These are phyloP conservation scores for Rhododendron mucronatum DNA, from an alignment of 148 eudicot species.

Conservation along the genomic window DNA sequence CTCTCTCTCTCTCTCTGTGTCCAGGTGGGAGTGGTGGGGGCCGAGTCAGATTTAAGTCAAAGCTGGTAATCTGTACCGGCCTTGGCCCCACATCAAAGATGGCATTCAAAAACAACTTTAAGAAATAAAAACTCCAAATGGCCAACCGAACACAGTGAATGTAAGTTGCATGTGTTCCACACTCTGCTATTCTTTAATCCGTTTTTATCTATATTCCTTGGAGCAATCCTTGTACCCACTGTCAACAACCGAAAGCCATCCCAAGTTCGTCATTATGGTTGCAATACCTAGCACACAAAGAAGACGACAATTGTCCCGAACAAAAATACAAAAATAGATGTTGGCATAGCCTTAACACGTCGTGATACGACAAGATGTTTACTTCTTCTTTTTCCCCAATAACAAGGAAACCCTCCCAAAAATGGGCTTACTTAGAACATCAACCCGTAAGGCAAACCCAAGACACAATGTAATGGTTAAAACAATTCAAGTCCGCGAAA, in stretches of 20 bases:
- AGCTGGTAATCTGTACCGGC: too few species aligned
- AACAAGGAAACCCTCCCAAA: not conserved
- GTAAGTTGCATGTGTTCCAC: not conserved
- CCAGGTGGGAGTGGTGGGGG: too few species aligned
- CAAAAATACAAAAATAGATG: not conserved
- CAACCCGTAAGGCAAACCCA: not conserved
- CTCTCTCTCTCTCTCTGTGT: too few species aligned
- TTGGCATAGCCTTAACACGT: not conserved
- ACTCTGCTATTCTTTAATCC: not conserved
- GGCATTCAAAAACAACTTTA: too few species aligned
- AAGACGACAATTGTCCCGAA: not conserved
- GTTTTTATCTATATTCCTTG: not conserved
- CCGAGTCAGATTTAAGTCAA: too few species aligned
- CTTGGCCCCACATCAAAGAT: too few species aligned
- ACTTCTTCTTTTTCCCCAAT: not conserved
- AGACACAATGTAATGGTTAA: not conserved
- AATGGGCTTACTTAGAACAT: not conserved
- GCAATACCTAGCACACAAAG: not conserved
- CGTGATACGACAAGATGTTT: not conserved
- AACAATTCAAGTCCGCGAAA: not conserved
- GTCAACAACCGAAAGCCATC: not conserved
- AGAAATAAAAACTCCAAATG: too few species aligned
- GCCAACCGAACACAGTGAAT: too few species aligned
- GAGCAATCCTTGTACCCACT: not conserved
- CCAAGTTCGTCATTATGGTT: not conserved